Evolutionary conservation across 345 rosid species (phyloP), one percentile per base, ranked within the genome.

Genomic region (Combretum micranthum): DNA sequence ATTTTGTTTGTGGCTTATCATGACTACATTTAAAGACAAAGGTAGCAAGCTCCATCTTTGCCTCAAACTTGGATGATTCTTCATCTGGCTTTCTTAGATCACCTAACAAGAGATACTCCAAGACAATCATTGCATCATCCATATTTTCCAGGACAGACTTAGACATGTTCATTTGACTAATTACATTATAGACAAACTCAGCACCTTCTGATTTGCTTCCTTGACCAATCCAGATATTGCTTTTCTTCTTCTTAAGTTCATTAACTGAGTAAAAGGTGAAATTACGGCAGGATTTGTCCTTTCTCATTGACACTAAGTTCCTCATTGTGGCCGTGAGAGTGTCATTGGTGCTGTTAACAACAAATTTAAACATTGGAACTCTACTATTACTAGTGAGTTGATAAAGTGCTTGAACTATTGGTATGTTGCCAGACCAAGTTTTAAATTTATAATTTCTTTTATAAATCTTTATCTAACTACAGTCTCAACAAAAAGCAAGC

Each of bases 241-340:
- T n/a, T n/a, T n/a, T n/a, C n/a, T n/a, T n/a, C n/a, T n/a, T n/a
- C n/a, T n/a, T n/a, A n/a, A n/a, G n/a, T n/a, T n/a, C n/a, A n/a
- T n/a, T n/a, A n/a, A n/a, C n/a, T n/a, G n/a, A n/a, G n/a, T n/a
- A n/a, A n/a, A n/a, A n/a, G n/a, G n/a, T n/a, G n/a, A n/a, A n/a
- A n/a, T n/a, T 56, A 46, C 82, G 74, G 59, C 68, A 64, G 8
- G 74, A 54, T 60, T 64, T 77, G 55, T 67, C 72, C 72, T 82
- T 84, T 37, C 63, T 63, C 11, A 69, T 18, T 45, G 83, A 58
- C 26, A 68, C 25, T 17, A 69, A 46, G 67, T 71, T 77, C 61
- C 72, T 87, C 81, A 69, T 39, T 56, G 90, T 67, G 26, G 95
- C 92, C 22, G 85, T 90, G 52, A 92, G 84, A 63, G 88, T 71